These are phyloP conservation scores for Gonapodya prolifera DNA, from an alignment of 192 early-diverging fungal genomes.

Conservation along the genomic window DNA sequence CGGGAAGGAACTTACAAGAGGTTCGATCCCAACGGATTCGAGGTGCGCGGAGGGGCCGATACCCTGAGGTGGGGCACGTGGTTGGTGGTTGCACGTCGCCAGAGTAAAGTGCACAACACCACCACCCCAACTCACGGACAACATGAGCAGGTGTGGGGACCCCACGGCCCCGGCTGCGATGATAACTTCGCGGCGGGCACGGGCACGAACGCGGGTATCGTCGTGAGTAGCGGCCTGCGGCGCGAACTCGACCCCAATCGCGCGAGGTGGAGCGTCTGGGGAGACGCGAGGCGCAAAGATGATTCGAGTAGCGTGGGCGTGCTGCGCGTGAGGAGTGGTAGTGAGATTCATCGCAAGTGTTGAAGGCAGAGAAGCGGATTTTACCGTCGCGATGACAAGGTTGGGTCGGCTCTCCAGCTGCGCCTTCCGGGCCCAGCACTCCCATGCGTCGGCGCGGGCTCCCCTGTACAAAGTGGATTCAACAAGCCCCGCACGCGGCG, in stretches of 20 bases:
- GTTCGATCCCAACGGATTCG: background rate
- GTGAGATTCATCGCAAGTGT: background rate
- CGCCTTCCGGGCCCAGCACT: background rate
- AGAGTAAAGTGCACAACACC: background rate
- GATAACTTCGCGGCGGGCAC: slow-evolving; percentile 16
- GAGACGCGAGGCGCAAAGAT: too few species aligned
- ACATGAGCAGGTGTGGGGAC: slow-evolving; percentile 18
- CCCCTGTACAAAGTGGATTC: background rate
- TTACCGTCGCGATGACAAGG: background rate
- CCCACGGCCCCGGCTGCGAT: slow-evolving; percentile 20
- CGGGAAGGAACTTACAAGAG: too few species aligned
- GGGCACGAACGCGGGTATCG: background rate
- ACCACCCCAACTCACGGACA: slow-evolving; percentile 8
- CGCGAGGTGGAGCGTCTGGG: background rate
- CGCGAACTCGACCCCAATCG: background rate
- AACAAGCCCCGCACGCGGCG: background rate
- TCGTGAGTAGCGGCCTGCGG: background rate
- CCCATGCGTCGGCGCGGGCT: background rate
- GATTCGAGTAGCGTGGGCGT: background rate
- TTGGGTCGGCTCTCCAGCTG: too few species aligned
- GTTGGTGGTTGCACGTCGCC: background rate
- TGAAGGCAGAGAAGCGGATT: background rate
- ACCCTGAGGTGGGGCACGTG: background rate
- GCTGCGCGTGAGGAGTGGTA: background rate
- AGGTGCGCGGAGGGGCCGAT: background rate